These are phyloP conservation scores for Amphibolis antarctica DNA, from an alignment of 106 monocot genomes.

Conservation along the genomic window DNA sequence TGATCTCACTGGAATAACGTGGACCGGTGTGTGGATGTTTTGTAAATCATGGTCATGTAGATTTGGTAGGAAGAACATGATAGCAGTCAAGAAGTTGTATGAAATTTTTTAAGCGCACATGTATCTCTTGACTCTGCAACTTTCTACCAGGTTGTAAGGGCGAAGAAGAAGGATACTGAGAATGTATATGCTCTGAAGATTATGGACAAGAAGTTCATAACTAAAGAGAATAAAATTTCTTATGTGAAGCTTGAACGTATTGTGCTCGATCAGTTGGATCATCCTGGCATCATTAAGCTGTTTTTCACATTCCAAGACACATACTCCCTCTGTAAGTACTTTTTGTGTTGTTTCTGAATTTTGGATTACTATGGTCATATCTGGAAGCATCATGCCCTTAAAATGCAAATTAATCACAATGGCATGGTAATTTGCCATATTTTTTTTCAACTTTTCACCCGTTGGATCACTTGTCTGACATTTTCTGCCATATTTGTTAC, in stretches of 20 bases:
- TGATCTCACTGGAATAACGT: background rate
- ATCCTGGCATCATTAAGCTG: constrained; percentile 75
- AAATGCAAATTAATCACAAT: too few relatives aligned
- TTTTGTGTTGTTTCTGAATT: background rate
- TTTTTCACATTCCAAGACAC: constrained; percentile 95
- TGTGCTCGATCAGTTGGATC: constrained; percentile 92
- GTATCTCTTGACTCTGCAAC: background rate
- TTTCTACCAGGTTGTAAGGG: constrained; percentile 65
- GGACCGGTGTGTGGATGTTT: too few relatives aligned
- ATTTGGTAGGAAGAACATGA: background rate
- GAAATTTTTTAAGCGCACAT: background rate
- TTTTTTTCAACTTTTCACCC: background rate
- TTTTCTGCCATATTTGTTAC: background rate
- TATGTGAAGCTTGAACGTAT: constrained; percentile 89
- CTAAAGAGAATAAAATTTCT: constrained; percentile 83
- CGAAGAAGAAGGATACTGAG: constrained; percentile 84
- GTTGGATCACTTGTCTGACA: constrained; percentile 10
- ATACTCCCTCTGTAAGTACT: constrained; percentile 68
- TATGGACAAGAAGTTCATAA: constrained; percentile 97
- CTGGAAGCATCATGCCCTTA: background rate
- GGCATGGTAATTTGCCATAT: too few relatives aligned
- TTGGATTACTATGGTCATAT: background rate
- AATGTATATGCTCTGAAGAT: constrained; percentile 87
- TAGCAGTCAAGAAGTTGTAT: background rate
- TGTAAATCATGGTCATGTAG: too few relatives aligned